Base-by-base conservation (phyloP, 1,284 basidiomycete species). In the Entoloma clypeatum region DNA sequence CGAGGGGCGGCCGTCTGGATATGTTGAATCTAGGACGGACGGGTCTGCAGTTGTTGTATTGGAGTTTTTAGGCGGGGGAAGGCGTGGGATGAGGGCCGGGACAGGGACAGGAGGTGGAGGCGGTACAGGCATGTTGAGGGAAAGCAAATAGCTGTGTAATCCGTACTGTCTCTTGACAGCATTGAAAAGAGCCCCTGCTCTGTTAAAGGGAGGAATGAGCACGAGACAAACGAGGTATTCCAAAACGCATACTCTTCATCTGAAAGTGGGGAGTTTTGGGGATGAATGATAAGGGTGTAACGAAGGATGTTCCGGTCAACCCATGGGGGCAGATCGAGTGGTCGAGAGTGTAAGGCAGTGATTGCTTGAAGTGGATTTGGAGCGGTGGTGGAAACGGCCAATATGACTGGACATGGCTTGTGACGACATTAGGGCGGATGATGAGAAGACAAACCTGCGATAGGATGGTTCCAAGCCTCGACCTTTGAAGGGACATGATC, bases 381-480 rank as follows among this genome's bases (percentile, higher is more conserved):
- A 0, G 84, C 74, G 26, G 73, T 76, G 2, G 86, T 90, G 10
- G 86, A 88, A 0, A 86, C 84, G 24, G 84, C 85, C 37, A 85
- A 62, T 41, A 90, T 79, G 39, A 89, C 86, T 88, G 53, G 14
- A 44, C 7, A 8, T 14, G 16, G 13, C 23, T 9, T 27, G 33
- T 17, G 26, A 5, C 45, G 16, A 41, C 14, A 23, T 17, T 14
- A 18, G 9, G 19, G 16, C 34, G 17, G 9, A n/a, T n/a, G n/a
- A n/a, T n/a, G n/a, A n/a, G n/a, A 10, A 22, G 41, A 72, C 83
- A 49, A 55, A 89, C 87, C 66, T 26, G 87, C 77, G 40, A 79
- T 75, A 33, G 86, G 86, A 63, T 90, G 87, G 56, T 89, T 90
- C 86, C 86, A 90, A 30, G 77, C 81, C 57, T 90, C 87, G 1